Evolutionary conservation across 2,329 filamentous ascomycete species (phyloP).

Genomic region (Aspergillus fumigatus): DNA sequence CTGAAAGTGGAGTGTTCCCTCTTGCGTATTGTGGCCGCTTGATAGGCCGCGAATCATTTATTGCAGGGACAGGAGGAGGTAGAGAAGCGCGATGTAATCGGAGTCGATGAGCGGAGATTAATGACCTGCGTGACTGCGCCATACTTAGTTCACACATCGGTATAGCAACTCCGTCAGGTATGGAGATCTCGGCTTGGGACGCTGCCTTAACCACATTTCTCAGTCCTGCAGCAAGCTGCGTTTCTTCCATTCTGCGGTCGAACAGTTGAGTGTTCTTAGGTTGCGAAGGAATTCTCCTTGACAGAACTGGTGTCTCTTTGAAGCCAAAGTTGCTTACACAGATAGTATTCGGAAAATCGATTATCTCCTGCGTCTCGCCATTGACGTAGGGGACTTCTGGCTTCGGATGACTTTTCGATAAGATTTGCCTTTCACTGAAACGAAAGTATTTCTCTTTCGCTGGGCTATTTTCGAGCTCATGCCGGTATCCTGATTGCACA

Average conservation of each 20-base stretch:
- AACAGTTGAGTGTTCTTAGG: background rate
- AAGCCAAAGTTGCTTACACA: background rate
- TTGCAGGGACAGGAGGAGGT: background rate
- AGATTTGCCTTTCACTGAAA: background rate
- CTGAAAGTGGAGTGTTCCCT: background rate
- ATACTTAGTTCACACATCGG: conserved; percentile 3
- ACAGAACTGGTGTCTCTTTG: background rate
- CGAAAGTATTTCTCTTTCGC: conserved; percentile 21
- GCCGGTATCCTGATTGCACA: conserved; percentile 63
- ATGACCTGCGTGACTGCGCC: background rate
- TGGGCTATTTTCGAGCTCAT: conserved; percentile 45
- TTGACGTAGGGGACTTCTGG: background rate
- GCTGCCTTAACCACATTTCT: background rate
- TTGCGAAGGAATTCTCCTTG: background rate
- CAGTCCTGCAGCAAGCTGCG: background rate
- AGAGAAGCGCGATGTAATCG: background rate
- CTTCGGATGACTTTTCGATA: background rate
- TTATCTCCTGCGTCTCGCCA: background rate
- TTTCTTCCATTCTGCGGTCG: background rate
- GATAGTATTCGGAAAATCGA: background rate
- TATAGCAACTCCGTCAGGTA: background rate
- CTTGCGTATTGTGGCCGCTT: background rate
- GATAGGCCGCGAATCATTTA: background rate
- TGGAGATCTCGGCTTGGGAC: background rate
- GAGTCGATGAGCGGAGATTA: background rate